phyloP scores from a whole-genome alignment of 2,329 filamentous ascomycete genomes.

The Scedosporium aurantiacum region DNA sequence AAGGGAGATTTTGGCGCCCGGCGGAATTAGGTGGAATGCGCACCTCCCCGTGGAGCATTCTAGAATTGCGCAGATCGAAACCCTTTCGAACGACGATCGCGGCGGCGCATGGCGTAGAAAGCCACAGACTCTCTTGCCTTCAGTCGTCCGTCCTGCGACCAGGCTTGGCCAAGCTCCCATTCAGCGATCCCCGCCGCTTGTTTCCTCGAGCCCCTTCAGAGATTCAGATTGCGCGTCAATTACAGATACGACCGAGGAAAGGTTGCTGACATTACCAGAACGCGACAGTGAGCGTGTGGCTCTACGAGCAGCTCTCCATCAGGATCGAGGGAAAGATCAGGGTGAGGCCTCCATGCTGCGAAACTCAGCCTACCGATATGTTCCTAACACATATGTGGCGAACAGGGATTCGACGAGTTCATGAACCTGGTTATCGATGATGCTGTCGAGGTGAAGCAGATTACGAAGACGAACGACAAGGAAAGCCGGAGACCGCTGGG shows the following conservation, averaged over 20 bases:
- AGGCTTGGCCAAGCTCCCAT: neutral
- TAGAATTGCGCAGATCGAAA: neutral
- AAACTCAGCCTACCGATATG: constrained; percentile 26
- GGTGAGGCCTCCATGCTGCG: constrained; percentile 55
- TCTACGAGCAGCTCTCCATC: constrained; percentile 91
- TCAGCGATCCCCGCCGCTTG: neutral
- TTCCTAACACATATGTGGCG: neutral
- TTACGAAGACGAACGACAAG: constrained; percentile 65
- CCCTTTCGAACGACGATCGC: neutral
- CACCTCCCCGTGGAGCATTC: neutral
- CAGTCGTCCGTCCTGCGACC: neutral
- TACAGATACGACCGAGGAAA: too few species aligned
- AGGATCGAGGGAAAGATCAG: constrained; percentile 95
- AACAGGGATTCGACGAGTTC: constrained; percentile 93
- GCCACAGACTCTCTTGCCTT: neutral
- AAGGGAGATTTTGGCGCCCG: neutral
- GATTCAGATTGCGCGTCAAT: neutral
- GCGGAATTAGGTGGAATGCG: neutral
- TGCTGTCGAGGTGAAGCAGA: constrained; percentile 79
- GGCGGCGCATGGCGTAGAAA: neutral
- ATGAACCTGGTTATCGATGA: constrained; percentile 98
- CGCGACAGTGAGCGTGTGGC: constrained; percentile 83
- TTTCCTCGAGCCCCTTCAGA: neutral
- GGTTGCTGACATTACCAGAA: constrained; percentile 34
- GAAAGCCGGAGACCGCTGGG: constrained; percentile 72